These are phyloP conservation scores for Eucalyptus cloeziana DNA, from an alignment of 345 rosid genomes.

Conservation along the genomic window DNA sequence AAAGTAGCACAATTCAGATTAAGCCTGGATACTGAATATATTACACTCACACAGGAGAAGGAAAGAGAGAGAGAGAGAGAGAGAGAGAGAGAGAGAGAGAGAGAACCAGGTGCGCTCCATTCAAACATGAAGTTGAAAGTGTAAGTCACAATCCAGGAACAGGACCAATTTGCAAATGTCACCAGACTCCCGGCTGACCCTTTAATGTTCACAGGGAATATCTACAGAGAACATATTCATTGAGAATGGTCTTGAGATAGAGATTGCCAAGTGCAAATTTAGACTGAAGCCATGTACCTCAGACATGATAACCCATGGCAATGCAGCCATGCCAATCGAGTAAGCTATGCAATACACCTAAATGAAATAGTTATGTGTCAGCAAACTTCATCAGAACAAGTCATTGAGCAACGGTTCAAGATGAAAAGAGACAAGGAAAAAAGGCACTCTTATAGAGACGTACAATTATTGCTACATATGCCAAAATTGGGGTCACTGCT, in stretches of 20 bases:
- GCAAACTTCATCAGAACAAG: background rate
- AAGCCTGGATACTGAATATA: background rate
- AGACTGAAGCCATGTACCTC: background rate
- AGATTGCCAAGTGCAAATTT: background rate
- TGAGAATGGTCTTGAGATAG: background rate
- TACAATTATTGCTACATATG: constrained; percentile 16
- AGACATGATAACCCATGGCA: constrained; percentile 9
- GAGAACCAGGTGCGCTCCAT: constrained; percentile 36
- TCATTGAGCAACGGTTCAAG: background rate
- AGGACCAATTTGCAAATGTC: constrained; percentile 22
- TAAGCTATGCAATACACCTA: background rate
- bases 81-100: background rate
- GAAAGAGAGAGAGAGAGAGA: background rate
- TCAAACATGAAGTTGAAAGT: constrained; percentile 38
- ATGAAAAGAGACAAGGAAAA: background rate
- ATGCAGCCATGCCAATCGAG: background rate
- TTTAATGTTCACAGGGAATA: constrained; percentile 40
- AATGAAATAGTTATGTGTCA: background rate
- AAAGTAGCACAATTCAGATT: background rate
- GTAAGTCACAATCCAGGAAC: constrained; percentile 34
- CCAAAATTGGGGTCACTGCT: constrained; percentile 6
- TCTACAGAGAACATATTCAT: constrained; percentile 6
- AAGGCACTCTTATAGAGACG: background rate
- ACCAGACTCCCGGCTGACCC: constrained; percentile 25
- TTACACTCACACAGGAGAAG: background rate